A percentile compares a stretch with the other conserved stretches of the same genome.
Conservation (phyloP, 306 rosid genomes). For the Vicia sativa region DNA sequence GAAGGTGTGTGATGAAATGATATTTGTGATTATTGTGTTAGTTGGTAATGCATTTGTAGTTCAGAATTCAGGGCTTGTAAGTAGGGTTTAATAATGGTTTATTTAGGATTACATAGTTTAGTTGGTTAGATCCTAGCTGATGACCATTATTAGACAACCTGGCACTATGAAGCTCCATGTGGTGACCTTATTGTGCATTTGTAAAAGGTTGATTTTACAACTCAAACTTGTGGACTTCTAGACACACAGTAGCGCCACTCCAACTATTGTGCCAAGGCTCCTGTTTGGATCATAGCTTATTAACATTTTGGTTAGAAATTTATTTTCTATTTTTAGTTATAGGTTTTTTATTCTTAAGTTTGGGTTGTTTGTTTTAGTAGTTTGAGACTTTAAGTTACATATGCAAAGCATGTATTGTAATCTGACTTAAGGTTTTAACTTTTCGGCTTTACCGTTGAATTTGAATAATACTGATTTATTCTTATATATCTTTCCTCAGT, state of each 20-base stretch:
- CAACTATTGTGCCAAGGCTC: not conserved
- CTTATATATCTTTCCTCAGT: no score
- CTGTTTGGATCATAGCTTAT: not conserved
- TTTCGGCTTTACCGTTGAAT: no score
- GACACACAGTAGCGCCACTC: slow-evolving; percentile 7
- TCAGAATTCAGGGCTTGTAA: slow-evolving; percentile 16
- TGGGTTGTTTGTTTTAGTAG: not conserved
- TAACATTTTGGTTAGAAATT: not conserved
- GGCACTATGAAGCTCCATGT: slow-evolving; percentile 3
- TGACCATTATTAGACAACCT: slow-evolving; percentile 7
- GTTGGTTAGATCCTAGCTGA: slow-evolving; percentile 9
- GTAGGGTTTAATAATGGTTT: slow-evolving; percentile 8
- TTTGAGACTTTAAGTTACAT: not conserved
- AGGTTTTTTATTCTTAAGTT: slow-evolving; percentile 9
- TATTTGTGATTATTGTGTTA: slow-evolving; percentile 23
- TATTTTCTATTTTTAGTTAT: slow-evolving; percentile 16
- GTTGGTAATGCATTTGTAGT: slow-evolving; percentile 13
- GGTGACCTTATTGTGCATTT: not conserved
- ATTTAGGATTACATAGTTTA: slow-evolving; percentile 17
- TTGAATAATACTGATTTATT: no score
- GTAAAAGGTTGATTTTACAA: not conserved
- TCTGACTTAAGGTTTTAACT: not conserved
- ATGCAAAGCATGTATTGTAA: not conserved
- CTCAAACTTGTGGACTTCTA: not conserved
- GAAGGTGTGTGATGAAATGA: slow-evolving; percentile 13